Evolutionary conservation across 2,329 filamentous ascomycete genomes (phyloP).

Genomic region (Botryosphaeria dothidea): DNA sequence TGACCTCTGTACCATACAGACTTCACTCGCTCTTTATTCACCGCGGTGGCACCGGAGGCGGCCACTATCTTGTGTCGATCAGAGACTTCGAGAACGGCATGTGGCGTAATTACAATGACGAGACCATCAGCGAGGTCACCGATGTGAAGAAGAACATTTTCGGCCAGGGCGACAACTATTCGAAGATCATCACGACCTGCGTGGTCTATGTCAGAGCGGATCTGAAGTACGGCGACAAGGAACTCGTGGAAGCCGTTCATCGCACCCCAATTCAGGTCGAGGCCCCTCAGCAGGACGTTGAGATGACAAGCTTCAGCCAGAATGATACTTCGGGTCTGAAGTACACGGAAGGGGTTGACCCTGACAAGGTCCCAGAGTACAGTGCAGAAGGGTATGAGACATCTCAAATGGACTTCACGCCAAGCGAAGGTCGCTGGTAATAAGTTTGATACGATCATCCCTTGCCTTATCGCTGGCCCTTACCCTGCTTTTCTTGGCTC

Average conservation of each 20-base stretch:
- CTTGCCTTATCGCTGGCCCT: not conserved
- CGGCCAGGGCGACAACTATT: slow-evolving; percentile 10
- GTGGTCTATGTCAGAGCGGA: slow-evolving; percentile 18
- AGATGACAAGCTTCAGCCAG: slow-evolving; percentile 14
- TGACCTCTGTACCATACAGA: slow-evolving; percentile 70
- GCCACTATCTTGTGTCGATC: slow-evolving; percentile 98
- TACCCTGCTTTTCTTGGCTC: not conserved
- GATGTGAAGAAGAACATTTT: slow-evolving; percentile 19
- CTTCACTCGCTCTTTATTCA: slow-evolving; percentile 95
- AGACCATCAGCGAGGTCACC: slow-evolving; percentile 67
- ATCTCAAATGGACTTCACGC: slow-evolving; percentile 3
- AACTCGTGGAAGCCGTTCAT: slow-evolving; percentile 12
- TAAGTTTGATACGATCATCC: not conserved
- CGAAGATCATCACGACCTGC: slow-evolving; percentile 15
- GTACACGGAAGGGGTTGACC: slow-evolving; percentile 6
- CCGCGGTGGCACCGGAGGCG: slow-evolving; percentile 62
- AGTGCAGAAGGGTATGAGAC: slow-evolving; percentile 1
- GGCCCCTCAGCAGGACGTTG: not conserved
- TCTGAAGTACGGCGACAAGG: slow-evolving; percentile 3
- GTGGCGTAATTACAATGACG: slow-evolving; percentile 96
- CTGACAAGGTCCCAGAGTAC: not conserved
- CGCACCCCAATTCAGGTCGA: not conserved
- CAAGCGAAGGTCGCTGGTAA: slow-evolving; percentile 6
- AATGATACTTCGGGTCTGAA: not conserved
- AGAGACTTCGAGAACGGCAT: slow-evolving; percentile 78